Conservation (phyloP, 2,329 filamentous ascomycete species). For the Aspergillus terreus region DNA sequence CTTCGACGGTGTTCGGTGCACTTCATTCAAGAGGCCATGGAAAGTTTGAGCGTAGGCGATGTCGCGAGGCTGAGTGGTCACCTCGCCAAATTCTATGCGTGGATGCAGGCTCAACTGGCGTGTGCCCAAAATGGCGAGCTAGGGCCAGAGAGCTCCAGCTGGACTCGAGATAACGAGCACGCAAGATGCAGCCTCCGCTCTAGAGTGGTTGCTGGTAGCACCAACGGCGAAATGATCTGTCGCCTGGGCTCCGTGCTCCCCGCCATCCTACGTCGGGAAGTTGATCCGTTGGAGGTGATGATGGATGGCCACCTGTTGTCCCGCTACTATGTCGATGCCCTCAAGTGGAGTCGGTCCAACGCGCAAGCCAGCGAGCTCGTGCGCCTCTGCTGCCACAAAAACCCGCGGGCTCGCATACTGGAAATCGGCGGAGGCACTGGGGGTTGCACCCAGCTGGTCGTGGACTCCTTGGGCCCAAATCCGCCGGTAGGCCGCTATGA, state of each 20-base stretch:
- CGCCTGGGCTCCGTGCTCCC: background rate
- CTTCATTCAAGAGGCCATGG: no score
- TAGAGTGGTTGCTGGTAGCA: background rate
- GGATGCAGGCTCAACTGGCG: background rate
- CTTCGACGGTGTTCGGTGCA: no score
- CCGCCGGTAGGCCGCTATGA: slow-evolving; percentile 11
- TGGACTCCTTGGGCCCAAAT: background rate
- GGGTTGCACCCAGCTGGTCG: background rate
- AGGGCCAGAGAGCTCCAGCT: background rate
- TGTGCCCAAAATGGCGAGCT: background rate
- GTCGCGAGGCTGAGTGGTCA: no score
- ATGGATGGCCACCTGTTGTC: background rate
- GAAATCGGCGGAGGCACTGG: background rate
- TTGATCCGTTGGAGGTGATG: background rate
- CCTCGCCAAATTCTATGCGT: background rate
- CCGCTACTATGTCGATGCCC: background rate
- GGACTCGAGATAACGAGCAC: background rate
- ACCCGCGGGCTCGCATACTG: background rate
- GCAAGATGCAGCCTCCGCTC: background rate
- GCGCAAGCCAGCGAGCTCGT: background rate
- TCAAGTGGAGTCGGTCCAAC: background rate
- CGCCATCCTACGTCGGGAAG: background rate
- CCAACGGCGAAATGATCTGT: background rate
- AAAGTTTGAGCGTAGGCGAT: no score
- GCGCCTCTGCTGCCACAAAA: background rate